Conservation (phyloP, 2,329 filamentous ascomycete genomes). For the Arthrobotrys pseudoclavata region DNA sequence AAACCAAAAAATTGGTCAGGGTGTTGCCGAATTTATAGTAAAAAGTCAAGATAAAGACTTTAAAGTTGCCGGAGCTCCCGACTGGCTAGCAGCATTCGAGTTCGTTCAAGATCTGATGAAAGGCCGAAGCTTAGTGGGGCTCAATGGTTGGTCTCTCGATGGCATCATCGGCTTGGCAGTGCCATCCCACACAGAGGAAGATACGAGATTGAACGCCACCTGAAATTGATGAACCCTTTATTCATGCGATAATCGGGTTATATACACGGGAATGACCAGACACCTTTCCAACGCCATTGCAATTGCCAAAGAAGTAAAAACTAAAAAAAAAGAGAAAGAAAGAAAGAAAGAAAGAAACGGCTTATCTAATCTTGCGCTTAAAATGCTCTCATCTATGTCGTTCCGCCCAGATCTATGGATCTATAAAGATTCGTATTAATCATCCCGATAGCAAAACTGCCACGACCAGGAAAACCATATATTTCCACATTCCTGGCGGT, state of each 20-base stretch:
- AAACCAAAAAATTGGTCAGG: not conserved
- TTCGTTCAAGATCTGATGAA: slow-evolving; percentile 13
- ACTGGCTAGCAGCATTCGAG: not conserved
- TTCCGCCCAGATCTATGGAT: not conserved
- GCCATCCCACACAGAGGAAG: slow-evolving; percentile 6
- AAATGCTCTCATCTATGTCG: slow-evolving; percentile 8
- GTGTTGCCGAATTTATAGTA: not conserved
- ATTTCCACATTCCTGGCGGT: not conserved
- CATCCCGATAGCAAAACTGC: not conserved
- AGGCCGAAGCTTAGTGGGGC: slow-evolving; percentile 26
- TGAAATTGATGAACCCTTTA: not conserved
- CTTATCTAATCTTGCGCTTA: not conserved
- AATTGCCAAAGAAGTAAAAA: not conserved
- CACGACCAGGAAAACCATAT: not conserved
- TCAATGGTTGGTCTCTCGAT: slow-evolving; percentile 23
- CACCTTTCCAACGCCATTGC: not conserved
- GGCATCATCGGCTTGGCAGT: slow-evolving; percentile 48
- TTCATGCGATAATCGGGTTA: not conserved
- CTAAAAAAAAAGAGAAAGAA: not conserved
- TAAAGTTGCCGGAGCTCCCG: slow-evolving; percentile 40
- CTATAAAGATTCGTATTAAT: not conserved
- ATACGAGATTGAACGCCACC: slow-evolving; percentile 19
- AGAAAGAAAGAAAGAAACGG: not conserved
- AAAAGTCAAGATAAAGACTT: slow-evolving; percentile 10
- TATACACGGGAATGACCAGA: not conserved